These are phyloP conservation scores for Chrysoporthe puriensis DNA, from an alignment of 2,329 filamentous ascomycete genomes.

Conservation along the genomic window DNA sequence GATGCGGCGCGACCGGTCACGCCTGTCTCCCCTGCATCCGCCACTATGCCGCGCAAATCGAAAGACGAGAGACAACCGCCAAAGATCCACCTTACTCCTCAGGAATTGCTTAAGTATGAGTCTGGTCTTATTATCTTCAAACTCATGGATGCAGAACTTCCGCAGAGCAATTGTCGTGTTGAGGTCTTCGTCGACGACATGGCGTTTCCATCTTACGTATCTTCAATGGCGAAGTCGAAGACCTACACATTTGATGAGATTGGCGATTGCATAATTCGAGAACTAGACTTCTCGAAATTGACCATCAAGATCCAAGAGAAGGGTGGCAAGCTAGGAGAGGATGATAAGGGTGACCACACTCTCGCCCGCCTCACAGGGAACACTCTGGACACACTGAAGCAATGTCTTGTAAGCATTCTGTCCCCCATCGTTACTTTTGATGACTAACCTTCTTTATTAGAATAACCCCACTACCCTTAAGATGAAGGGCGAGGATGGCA, in stretches of 20 bases:
- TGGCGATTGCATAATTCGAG: slow-evolving; percentile 92
- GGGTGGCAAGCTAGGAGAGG: slow-evolving; percentile 71
- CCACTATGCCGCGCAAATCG: slow-evolving; percentile 46
- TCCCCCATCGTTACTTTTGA: not conserved
- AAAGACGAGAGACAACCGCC: slow-evolving; percentile 64
- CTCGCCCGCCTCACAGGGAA: slow-evolving; percentile 83
- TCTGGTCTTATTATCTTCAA: slow-evolving; percentile 94
- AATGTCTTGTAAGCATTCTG: slow-evolving; percentile 70
- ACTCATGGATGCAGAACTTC: slow-evolving; percentile 85
- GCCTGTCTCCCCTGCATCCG: slow-evolving; percentile 49
- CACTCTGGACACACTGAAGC: slow-evolving; percentile 84
- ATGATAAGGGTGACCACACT: slow-evolving; percentile 68
- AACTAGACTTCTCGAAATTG: slow-evolving; percentile 94
- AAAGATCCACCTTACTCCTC: slow-evolving; percentile 76
- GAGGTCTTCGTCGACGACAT: slow-evolving; percentile 95
- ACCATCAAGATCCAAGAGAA: slow-evolving; percentile 86
- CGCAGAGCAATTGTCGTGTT: slow-evolving; percentile 74
- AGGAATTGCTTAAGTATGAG: slow-evolving; percentile 85
- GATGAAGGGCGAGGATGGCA: slow-evolving; percentile 77
- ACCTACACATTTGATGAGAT: slow-evolving; percentile 83
- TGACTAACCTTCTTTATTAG: slow-evolving; percentile 45
- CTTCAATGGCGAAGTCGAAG: slow-evolving; percentile 72
- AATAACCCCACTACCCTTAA: slow-evolving; percentile 87
- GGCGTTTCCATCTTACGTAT: slow-evolving; percentile 86
- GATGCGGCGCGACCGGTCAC: slow-evolving; percentile 47